Percentiles rank a stretch among this genome's conserved stretches.
Conservation (phyloP, 2,329 filamentous ascomycete species). For the Torrubiella hemipterigena region DNA sequence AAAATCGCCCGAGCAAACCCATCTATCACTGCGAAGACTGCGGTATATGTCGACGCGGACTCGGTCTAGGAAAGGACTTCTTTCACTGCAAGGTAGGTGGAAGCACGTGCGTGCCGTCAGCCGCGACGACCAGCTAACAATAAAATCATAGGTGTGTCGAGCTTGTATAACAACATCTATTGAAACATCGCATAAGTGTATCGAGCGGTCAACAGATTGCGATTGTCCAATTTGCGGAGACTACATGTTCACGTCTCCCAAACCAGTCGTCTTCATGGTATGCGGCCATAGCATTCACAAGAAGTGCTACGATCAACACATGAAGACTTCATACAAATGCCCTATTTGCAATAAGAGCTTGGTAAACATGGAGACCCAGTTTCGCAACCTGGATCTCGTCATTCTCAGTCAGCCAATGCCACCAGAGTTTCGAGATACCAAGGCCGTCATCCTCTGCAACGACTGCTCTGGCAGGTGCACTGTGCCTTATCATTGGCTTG, state of each 20-base stretch:
- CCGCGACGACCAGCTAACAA: conserved; percentile 7
- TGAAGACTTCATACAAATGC: conserved; percentile 85
- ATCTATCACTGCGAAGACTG: conserved; percentile 97
- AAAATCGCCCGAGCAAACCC: conserved; percentile 78
- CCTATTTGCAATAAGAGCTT: conserved; percentile 94
- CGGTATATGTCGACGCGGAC: conserved; percentile 83
- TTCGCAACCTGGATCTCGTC: conserved; percentile 78
- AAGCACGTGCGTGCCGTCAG: not conserved
- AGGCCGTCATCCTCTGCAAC: conserved; percentile 81
- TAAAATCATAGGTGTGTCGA: conserved; percentile 57
- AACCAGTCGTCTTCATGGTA: conserved; percentile 82
- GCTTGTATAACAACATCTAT: conserved; percentile 89
- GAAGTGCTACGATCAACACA: conserved; percentile 77
- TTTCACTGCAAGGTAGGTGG: conserved; percentile 83
- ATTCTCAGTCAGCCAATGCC: conserved; percentile 92
- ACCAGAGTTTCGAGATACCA: conserved; percentile 63
- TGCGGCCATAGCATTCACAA: conserved; percentile 95
- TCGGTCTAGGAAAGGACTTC: conserved; percentile 90
- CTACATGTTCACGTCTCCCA: conserved; percentile 87
- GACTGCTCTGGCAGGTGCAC: conserved; percentile 84
- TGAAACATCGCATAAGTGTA: conserved; percentile 77
- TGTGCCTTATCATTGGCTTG: conserved; percentile 87
- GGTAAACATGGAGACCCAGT: conserved; percentile 95
- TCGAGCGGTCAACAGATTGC: conserved; percentile 87
- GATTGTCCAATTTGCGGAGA: conserved; percentile 96